Evolutionary conservation across 106 monocot species (phyloP), one percentile per base, ranked within the genome.

Genomic region (Acorus calamus): DNA sequence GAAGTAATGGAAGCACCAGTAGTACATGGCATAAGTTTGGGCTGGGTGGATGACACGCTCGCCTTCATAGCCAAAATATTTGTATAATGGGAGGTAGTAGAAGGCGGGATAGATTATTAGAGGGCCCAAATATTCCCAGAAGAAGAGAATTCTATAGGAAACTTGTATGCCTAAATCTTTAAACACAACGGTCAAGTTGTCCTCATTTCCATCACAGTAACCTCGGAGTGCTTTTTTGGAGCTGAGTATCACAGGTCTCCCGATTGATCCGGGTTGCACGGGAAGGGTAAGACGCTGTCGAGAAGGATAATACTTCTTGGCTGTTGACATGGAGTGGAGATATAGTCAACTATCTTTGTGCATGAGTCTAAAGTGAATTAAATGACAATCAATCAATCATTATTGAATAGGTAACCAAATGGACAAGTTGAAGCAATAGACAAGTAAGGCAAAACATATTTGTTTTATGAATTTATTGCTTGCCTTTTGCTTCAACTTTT

Each of bases 1-100:
- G 77, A 80, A 79, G 77, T 94, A 94, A 60, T 94, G 94, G 69
- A 89, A 81, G 64, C 86, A 81, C 86, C 86, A 94, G 73, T 87
- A 86, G 67, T 87, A 94, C 75, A 86, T 70, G 57, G 94, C 89
- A 55, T 84, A 86, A 1, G 88, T 92, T 63, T 94, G 94, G 49
- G 70, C 84, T 7, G 82, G 86, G 59, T 78, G 82, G 45, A 84
- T 82, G n/a, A 71, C 69, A 8, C 78, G 84, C 49, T 82, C 64
- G 11, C 11, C 84, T 57, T 71, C 59, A 44, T 90, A 94, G 42
- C 90, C 90, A n/a, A 94, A 82, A 56, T 80, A 90, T 62, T 94
- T 87, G 74, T 94, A 94, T 14, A 89, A 79, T 7, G 89, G 86
- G 28, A 82, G 48, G 75, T 80, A 84, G 76, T 94, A 94, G 59